Evolutionary conservation across 345 rosid species (phyloP), one percentile per base, ranked within the genome.

Genomic region (Conringia planisiliqua): DNA sequence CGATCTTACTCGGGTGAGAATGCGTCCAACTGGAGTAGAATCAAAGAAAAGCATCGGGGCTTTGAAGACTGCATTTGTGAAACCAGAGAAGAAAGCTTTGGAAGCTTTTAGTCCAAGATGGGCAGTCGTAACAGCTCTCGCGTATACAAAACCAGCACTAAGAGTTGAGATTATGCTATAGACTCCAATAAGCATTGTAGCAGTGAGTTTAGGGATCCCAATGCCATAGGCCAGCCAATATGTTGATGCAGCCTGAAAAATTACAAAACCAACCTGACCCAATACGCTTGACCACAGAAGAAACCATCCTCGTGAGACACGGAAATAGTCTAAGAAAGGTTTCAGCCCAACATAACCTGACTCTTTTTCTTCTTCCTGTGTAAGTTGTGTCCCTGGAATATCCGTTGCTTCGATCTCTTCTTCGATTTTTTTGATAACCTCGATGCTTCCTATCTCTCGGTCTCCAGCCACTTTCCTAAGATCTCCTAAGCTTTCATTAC

Each of bases 21-120:
- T 86, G 73, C 96, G 80, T 6, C 96, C 91, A 29, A 88, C 87
- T 0, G 93, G 97, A 58, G 96, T 89, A 56, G 91, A 89, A 71
- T 88, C 90, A 1, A 89, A 89, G 83, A 91, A 91, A 36, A 85
- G 83, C 97, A 89, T 88, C 0, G 95, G 91, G 72, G 95, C 89
- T 78, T 78, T 84, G 46, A 89, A 86, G 1, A 92, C 66, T 24
- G 96, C 84, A 65, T 83, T 77, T 20, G 60, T 86, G 80, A 92
- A 78, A 59, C 88, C 86, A 20, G 87, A 85, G 79, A 88, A 88
- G 85, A 88, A 88, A 18, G 90, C 84, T 58, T 73, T 85, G 4
- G 92, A 92, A 72, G 92, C 87, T 81, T 77, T 85, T 33, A 89
- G 67, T 46, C 97, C 96, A 55, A 89, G 79, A 59, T 77, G 73